A percentile compares a stretch with the other conserved stretches of the same genome.
Conservation (phyloP, 2,329 filamentous ascomycete genomes). For the Falciphora oryzae region DNA sequence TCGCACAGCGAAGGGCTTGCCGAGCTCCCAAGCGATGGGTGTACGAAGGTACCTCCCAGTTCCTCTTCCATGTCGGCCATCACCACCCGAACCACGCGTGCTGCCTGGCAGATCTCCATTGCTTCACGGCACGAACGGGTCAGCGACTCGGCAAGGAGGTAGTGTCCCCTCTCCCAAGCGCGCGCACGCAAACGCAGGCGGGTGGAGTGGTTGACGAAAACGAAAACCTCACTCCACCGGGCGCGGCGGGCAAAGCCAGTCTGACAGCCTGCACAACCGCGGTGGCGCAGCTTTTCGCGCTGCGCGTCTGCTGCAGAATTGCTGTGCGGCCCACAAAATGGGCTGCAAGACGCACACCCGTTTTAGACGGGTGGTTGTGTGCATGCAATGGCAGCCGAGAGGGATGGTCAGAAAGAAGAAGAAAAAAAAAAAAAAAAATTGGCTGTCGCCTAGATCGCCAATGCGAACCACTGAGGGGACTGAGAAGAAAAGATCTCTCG, state of each 20-base stretch:
- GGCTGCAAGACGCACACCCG: neutral
- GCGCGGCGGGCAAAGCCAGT: constrained; percentile 1
- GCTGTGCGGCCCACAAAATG: neutral
- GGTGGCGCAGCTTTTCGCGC: neutral
- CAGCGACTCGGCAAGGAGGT: neutral
- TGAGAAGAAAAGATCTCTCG: neutral
- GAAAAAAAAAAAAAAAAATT: constrained; percentile 1
- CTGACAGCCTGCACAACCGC: neutral
- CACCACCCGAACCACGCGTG: neutral
- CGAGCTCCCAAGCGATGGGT: no score
- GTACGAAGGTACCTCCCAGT: no score
- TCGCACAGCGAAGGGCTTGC: neutral
- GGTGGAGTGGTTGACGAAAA: neutral
- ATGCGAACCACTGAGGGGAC: neutral
- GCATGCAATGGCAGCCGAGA: neutral
- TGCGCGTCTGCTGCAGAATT: neutral
- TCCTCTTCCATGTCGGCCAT: neutral
- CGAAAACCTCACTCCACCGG: neutral
- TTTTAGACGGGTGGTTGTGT: neutral
- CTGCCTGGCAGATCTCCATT: neutral
- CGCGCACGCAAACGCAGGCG: neutral
- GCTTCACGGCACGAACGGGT: neutral
- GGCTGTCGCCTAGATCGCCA: neutral
- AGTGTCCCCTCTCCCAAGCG: neutral
- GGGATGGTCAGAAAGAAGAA: neutral